Base-by-base conservation (phyloP, 1,284 basidiomycete genomes). In the Marasmius fiardii region DNA sequence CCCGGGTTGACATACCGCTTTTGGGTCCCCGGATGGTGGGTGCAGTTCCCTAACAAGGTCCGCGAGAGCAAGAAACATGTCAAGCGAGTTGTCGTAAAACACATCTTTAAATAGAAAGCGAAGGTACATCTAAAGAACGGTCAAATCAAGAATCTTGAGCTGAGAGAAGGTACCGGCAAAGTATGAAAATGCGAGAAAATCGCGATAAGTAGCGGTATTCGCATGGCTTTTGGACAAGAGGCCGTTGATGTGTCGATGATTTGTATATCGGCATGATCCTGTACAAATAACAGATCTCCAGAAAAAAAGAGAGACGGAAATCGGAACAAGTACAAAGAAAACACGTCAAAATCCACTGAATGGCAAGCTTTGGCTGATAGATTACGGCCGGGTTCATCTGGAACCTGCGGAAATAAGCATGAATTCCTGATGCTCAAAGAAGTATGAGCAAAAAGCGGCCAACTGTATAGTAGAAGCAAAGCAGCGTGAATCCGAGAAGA, bases 161-260 rank as follows among this genome's bases (percentile, higher is more conserved):
- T 23, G n/a, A 18, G 48, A 35, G 49, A 52, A 52, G 51, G 55
- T 56, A 52, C 43, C 54, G 54, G 41, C 23, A 21, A 51, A 21
- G 34, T 24, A 39, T 37, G 45, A 18, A 49, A 41, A 50, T 56
- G 55, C 58, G 58, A 54, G 45, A 53, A 59, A 57, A 57, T 59
- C 58, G 58, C 58, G 58, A 59, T 59, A 52, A 47, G 24, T 21
- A 43, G 58, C 53, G 33, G 28, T 51, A 44, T 31, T 58, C 53
- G 18, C 21, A 33, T 44, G 41, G 34, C 39, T 18, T 43, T 31
- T 41, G 39, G 20, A 37, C 35, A 37, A 41, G 39, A 41, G 39
- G 39, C 39, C 39, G 39, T 18, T 20, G 20, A 12, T 37, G n/a
- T 3, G 35, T 12, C n/a, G 39, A 7, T 14, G 7, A 41, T 6